Percentiles rank a stretch among this genome's conserved stretches.
Evolutionary conservation across 495 filamentous ascomycete genomes (phyloP).

Genomic region (Cercophora scortea): DNA sequence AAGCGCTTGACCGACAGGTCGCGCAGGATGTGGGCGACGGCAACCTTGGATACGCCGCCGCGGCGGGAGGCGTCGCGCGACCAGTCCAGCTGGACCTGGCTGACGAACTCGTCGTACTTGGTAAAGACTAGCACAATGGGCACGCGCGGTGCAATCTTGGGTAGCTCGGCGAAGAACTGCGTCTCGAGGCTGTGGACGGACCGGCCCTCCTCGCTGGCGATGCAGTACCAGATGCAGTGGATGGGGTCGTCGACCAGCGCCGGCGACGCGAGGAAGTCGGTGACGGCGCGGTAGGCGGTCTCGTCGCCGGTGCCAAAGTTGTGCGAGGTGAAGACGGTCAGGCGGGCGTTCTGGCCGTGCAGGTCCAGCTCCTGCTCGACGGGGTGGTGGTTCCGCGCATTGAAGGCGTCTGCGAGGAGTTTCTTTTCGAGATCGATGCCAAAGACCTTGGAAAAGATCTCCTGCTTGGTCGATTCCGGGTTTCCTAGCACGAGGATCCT

Average conservation of each 20-base stretch:
- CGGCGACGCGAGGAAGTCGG: conserved; percentile 7
- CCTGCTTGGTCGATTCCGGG: conserved; percentile 22
- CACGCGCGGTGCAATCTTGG: conserved; percentile 5
- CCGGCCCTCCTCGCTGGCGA: conserved; percentile 13
- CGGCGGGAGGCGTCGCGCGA: conserved; percentile 8
- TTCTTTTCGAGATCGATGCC: conserved; percentile 22
- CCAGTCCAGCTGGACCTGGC: conserved; percentile 17
- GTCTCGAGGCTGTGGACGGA: conserved; percentile 8
- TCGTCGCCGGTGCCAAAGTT: conserved; percentile 14
- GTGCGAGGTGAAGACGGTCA: conserved; percentile 16
- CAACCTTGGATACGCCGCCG: conserved; percentile 16
- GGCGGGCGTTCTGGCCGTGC: conserved; percentile 14
- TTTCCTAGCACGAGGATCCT: conserved; percentile 21
- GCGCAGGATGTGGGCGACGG: conserved; percentile 17
- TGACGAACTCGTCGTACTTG: conserved; percentile 24
- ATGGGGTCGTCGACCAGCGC: conserved; percentile 1
- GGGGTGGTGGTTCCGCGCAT: conserved; percentile 6
- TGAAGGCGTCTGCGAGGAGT: conserved; percentile 11
- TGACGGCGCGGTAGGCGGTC: conserved; percentile 3
- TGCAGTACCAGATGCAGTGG: conserved; percentile 27
- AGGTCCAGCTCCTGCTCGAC: conserved; percentile 16
- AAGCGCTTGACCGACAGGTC: conserved; percentile 16
- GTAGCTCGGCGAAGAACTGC: conserved; percentile 12
- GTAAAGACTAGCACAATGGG: conserved; percentile 18
- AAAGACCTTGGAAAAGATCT: conserved; percentile 19